phyloP scores from a whole-genome alignment of 805 yeast genomes.

The Phaffomyces thermotolerans region DNA sequence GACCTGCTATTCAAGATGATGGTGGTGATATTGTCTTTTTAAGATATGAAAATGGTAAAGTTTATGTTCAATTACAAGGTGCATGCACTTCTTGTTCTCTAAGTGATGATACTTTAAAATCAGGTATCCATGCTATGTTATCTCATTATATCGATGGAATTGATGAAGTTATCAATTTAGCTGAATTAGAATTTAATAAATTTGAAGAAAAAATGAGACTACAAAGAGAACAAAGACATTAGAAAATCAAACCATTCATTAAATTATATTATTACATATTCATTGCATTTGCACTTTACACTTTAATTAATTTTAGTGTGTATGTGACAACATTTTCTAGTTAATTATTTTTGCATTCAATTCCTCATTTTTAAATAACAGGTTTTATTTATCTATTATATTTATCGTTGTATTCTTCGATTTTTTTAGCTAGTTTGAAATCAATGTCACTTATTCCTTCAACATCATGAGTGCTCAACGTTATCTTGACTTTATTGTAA shows the following conservation, averaged over 20 bases:
- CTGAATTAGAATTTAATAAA: slow-evolving; percentile 24
- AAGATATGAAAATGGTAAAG: slow-evolving; percentile 82
- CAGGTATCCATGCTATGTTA: slow-evolving; percentile 96
- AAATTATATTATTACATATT: background rate
- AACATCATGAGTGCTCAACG: slow-evolving; percentile 60
- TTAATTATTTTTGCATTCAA: no score
- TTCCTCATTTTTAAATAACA: background rate
- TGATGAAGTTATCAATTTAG: slow-evolving; percentile 50
- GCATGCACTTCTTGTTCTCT: slow-evolving; percentile 94
- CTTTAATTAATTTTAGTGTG: background rate
- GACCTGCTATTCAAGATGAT: slow-evolving; percentile 97
- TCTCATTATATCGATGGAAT: slow-evolving; percentile 97
- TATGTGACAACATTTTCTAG: background rate
- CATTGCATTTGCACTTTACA: no score
- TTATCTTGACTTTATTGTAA: slow-evolving; percentile 49
- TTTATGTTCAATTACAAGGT: slow-evolving; percentile 83
- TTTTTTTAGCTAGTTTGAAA: slow-evolving; percentile 45
- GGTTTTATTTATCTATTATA: slow-evolving; percentile 2
- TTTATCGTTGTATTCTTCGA: slow-evolving; percentile 29
- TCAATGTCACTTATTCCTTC: slow-evolving; percentile 49
- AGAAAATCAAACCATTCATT: background rate
- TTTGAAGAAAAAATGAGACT: slow-evolving; percentile 21
- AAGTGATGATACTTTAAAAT: slow-evolving; percentile 84
- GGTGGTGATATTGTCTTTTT: slow-evolving; percentile 95
- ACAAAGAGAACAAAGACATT: slow-evolving; percentile 14